A percentile compares a stretch with the other conserved stretches of the same genome.
phyloP scores from a whole-genome alignment of 1,284 basidiomycete species.

The Heterobasidion occidentale region DNA sequence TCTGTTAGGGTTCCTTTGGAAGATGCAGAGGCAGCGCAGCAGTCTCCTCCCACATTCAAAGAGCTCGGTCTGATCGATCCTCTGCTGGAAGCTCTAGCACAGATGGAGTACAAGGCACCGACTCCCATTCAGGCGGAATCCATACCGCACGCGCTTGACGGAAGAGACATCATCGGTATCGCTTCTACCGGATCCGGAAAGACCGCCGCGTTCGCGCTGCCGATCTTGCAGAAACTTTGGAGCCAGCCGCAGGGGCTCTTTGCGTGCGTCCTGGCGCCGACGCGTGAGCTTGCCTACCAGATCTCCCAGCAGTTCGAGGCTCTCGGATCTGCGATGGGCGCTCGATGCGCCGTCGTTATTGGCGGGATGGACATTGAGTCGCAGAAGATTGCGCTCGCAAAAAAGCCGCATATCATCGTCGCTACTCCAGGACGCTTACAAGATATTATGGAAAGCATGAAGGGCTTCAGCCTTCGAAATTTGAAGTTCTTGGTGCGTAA shows the following conservation, averaged over 20 bases:
- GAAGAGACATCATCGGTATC: slow-evolving; percentile 94
- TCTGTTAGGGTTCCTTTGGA: too few relatives aligned
- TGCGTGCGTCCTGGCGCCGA: slow-evolving; percentile 92
- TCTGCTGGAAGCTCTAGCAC: slow-evolving; percentile 80
- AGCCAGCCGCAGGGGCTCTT: slow-evolving; percentile 93
- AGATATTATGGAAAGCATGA: slow-evolving; percentile 97
- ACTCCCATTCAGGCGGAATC: slow-evolving; percentile 89
- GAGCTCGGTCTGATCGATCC: slow-evolving; percentile 86
- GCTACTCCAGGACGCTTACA: slow-evolving; percentile 94
- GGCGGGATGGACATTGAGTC: slow-evolving; percentile 95
- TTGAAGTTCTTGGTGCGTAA: slow-evolving; percentile 82
- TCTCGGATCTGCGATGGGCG: slow-evolving; percentile 90
- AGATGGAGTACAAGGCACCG: slow-evolving; percentile 80
- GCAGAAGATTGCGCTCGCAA: slow-evolving; percentile 90
- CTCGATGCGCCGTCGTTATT: slow-evolving; percentile 86
- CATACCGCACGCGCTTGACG: slow-evolving; percentile 88
- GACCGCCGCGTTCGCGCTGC: slow-evolving; percentile 95
- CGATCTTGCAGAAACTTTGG: slow-evolving; percentile 96
- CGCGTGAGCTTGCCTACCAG: slow-evolving; percentile 97
- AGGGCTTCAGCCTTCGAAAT: slow-evolving; percentile 87
- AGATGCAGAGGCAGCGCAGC: slow-evolving; percentile 39
- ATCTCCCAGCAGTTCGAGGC: slow-evolving; percentile 96
- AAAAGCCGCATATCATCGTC: slow-evolving; percentile 91
- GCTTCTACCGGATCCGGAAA: slow-evolving; percentile 98
- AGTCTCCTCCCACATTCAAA: slow-evolving; percentile 44